Evolutionary conservation across 2,329 filamentous ascomycete species (phyloP), one percentile per base, ranked within the genome.

Genomic region (Xylariaceae sp.): DNA sequence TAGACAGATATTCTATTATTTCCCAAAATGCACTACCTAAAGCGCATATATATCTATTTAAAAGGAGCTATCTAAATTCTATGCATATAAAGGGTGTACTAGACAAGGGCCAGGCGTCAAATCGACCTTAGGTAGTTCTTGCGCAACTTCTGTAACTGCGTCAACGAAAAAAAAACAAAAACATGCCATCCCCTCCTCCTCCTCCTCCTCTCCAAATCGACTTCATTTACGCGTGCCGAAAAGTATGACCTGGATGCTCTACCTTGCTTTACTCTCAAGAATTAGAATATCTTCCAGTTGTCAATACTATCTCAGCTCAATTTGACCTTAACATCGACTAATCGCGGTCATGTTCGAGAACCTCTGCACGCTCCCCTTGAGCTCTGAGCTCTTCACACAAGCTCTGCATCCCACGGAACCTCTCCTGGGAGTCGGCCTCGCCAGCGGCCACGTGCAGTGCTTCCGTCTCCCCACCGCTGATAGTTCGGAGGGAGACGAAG

Each of bases 341-440:
- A 19, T 31, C 30, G 9, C 32, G 60, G 64, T 60, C 66, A 95
- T 95, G 89, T 89, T 95, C 68, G 91, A 96, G 72, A 95, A 90
- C 61, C 81, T 95, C 61, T 96, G 92, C 78, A 90, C 88, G 30
- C 83, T 97, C 45, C 91, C 91, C 60, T 83, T 97, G 46, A 81
- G 83, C 55, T 82, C 88, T 54, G 94, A 97, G 67, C 79, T 99
- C 65, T 97, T 99, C 74, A 74, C 89, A 1, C 91, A 95, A 71
- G 88, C 87, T 9, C 76, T 96, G 26, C 94, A 99, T 69, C 91
- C 94, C 1, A 81, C 80, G 0, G 84, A 91, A 69, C 89, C 92
- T 11, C 75, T 99, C 49, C 78, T 99, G 58, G 88, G 91, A 0
- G 88, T 96, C 47, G 94, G 94, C 12, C 80, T 96, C 30, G 85